Base-by-base conservation (phyloP, 305 asterid genomes). In the Fraxinus xanthoxyloides region DNA sequence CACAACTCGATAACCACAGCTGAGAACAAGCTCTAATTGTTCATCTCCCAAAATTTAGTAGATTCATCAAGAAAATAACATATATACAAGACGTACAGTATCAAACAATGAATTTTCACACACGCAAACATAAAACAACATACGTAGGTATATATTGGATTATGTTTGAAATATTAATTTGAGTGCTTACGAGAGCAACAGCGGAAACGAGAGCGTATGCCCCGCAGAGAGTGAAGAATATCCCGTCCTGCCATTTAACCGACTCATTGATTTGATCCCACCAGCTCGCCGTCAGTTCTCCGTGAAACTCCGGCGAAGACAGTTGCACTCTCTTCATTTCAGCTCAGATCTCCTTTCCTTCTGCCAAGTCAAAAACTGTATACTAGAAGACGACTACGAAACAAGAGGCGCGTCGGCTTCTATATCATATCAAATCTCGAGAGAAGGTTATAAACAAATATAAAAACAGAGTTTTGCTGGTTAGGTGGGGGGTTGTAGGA, bases 261-360 rank as follows among this genome's bases (percentile, higher is more conserved):
- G 98, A 96, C 78, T 92, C 97, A 46, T 94, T 90, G 93, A 94
- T 89, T 93, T 91, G 86, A 65, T 96, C 79, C 99, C 99, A 96
- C 99, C 99, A 96, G 85, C 54, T 87, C 75, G 80, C 80, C 78
- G 87, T 23, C 74, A 77, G 73, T 40, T 17, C 83, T 40, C 79
- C 76, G 86, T 36, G 83, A 78, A 81, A 79, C 36, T 92, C 86
- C 91, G 92, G 91, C 72, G 85, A 84, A 83, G 59, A 81, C 77
- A 88, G 88, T 34, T 88, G 87, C 89, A 84, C 76, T 79, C 92
- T 87, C 75, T 92, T 84, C 97, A 93, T 94, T 77, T 79, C 80
- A 80, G 79, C 79, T 76, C 79, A 17, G 75, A 74, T 69, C 82
- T 72, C 73, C 15, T 26, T 3, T 46, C 56, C 56, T 46, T 46